Evolutionary conservation across 257 asterid species (phyloP).

Genomic region (Solanum stenotomum): DNA sequence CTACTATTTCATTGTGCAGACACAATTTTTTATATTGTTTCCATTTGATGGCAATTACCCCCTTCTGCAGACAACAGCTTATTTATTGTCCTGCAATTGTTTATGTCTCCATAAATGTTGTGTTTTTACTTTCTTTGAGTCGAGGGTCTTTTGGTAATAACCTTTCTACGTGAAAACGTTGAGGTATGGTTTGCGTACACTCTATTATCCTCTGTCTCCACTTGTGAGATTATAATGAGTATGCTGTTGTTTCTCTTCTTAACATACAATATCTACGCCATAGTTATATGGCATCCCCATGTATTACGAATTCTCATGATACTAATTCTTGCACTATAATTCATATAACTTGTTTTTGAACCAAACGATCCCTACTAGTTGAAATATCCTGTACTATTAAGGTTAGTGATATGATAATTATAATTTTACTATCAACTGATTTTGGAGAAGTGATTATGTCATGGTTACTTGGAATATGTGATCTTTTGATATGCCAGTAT

Average conservation of each 20-base stretch:
- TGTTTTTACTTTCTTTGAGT: background rate
- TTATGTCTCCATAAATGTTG: background rate
- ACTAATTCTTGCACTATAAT: too few relatives aligned
- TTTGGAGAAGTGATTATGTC: too few relatives aligned
- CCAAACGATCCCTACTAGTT: background rate
- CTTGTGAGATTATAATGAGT: background rate
- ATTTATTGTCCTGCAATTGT: background rate
- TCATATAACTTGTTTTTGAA: too few relatives aligned
- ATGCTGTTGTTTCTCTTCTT: background rate
- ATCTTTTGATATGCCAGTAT: too few relatives aligned
- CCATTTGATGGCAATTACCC: too few relatives aligned
- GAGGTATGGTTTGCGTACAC: background rate
- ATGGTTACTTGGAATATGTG: too few relatives aligned
- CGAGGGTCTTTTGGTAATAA: background rate
- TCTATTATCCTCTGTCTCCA: accelerated
- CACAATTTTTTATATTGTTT: too few relatives aligned
- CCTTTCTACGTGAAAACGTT: background rate
- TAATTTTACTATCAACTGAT: too few relatives aligned
- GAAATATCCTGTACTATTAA: accelerated
- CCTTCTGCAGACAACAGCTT: too few relatives aligned
- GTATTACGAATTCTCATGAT: background rate
- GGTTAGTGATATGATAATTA: too few relatives aligned
- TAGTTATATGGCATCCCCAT: background rate
- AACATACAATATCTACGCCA: background rate
- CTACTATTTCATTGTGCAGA: too few relatives aligned